phyloP scores from a whole-genome alignment of 441 rosid genomes.

The Gossypium trilobum region DNA sequence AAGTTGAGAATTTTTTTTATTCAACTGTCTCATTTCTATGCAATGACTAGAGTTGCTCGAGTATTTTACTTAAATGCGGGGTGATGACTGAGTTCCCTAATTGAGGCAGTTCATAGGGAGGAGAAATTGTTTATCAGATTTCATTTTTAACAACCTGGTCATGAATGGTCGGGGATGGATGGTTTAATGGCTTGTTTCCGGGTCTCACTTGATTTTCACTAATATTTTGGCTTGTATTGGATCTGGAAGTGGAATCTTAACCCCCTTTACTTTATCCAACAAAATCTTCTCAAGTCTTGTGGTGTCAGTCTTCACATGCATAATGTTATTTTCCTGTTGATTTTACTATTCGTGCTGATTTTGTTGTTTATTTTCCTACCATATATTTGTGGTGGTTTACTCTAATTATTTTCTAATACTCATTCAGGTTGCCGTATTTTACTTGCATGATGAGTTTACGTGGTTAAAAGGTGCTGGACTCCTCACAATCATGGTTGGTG shows the following conservation, averaged over 20 bases:
- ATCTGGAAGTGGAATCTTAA: not conserved
- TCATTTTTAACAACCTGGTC: not conserved
- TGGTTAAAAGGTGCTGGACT: constrained; percentile 91
- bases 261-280: not conserved
- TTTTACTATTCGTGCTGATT: not conserved
- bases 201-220: not conserved
- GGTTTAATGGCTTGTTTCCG: not conserved
- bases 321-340: not conserved
- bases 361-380: not conserved
- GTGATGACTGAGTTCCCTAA: no score
- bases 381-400: constrained; percentile 3
- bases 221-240: not conserved
- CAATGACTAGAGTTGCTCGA: not conserved
- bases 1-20: not conserved
- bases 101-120: not conserved
- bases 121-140: not conserved
- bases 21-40: not conserved
- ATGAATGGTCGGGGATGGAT: not conserved
- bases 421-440: constrained; percentile 89
- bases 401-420: constrained; percentile 3
- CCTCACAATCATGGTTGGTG: constrained; percentile 67
- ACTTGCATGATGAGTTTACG: constrained; percentile 86
- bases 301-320: not conserved
- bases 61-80: no score
- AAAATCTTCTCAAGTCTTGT: not conserved